Percentiles rank a stretch among this genome's conserved stretches.
Evolutionary conservation across 129 eudicot genomes (phyloP).

Genomic region (Heracleum sosnowskyi): DNA sequence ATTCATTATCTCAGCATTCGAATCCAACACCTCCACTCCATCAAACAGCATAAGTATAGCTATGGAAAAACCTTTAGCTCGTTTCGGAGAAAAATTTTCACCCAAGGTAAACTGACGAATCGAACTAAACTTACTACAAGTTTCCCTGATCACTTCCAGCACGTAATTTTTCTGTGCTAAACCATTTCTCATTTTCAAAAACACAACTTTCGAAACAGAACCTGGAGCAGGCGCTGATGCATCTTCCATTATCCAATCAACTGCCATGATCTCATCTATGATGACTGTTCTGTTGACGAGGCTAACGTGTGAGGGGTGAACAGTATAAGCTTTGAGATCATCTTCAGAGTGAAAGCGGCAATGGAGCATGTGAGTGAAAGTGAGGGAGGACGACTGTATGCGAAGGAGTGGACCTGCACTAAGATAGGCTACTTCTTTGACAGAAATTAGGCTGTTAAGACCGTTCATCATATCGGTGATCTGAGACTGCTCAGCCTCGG

Average conservation of each 20-base stretch:
- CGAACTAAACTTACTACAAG: conserved; percentile 26
- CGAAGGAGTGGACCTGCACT: conserved; percentile 3
- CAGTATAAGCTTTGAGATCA: conserved; percentile 40
- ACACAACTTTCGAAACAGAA: conserved; percentile 43
- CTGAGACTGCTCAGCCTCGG: neutral
- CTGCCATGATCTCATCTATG: conserved; percentile 64
- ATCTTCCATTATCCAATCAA: conserved; percentile 48
- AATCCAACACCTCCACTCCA: conserved; percentile 42
- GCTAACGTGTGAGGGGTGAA: conserved; percentile 44
- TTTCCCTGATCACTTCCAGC: conserved; percentile 38
- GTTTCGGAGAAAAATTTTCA: conserved; percentile 60
- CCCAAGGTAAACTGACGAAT: conserved; percentile 48
- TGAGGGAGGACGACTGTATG: neutral
- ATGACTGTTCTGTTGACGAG: conserved; percentile 36
- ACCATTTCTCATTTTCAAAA: conserved; percentile 54
- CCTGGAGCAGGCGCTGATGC: conserved; percentile 31
- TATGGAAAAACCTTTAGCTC: conserved; percentile 66
- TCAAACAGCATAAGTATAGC: conserved; percentile 39
- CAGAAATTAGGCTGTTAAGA: neutral
- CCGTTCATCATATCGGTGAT: neutral
- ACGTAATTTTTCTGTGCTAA: conserved; percentile 40
- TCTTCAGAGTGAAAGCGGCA: conserved; percentile 43
- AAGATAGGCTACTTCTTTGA: neutral
- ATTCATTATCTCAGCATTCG: conserved; percentile 33
- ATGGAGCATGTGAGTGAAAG: conserved; percentile 71